A percentile compares a stretch with the other conserved stretches of the same genome.
These are phyloP conservation scores for Arthrobotrys megalospora DNA, from an alignment of 2,329 filamentous ascomycete species.

Conservation along the genomic window DNA sequence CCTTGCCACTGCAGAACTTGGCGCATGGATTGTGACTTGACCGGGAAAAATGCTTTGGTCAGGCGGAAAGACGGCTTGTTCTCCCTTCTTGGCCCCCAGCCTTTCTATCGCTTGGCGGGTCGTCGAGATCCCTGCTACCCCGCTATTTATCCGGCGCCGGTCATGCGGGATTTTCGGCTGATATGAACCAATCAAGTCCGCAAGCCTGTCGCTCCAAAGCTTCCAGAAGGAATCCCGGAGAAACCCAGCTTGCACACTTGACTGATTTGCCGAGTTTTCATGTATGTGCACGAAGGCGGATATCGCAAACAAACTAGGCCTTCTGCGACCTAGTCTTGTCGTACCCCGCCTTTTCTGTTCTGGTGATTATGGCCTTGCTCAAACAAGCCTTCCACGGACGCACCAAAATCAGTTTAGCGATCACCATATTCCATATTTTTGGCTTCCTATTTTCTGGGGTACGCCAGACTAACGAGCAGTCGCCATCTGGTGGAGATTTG, in stretches of 20 bases:
- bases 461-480: neutral
- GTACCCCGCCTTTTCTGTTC: slow-evolving; percentile 51
- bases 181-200: slow-evolving; percentile 46
- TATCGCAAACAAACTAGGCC: slow-evolving; percentile 7
- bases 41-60: slow-evolving; percentile 50
- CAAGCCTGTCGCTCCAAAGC: slow-evolving; percentile 30
- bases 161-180: slow-evolving; percentile 61
- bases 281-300: neutral
- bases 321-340: slow-evolving; percentile 30
- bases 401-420: slow-evolving; percentile 40
- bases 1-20: slow-evolving; percentile 44
- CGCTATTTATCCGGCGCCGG: slow-evolving; percentile 61
- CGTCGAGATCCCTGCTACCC: slow-evolving; percentile 42
- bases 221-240: slow-evolving; percentile 59
- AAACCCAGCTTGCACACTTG: slow-evolving; percentile 32
- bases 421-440: slow-evolving; percentile 7
- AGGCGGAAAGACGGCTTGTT: slow-evolving; percentile 59
- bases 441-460: slow-evolving; percentile 43
- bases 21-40: slow-evolving; percentile 39
- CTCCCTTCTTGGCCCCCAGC: slow-evolving; percentile 45
- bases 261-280: neutral
- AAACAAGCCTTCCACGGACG: slow-evolving; percentile 25
- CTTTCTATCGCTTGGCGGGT: slow-evolving; percentile 42
- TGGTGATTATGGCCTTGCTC: slow-evolving; percentile 17
- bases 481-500: slow-evolving; percentile 39